A percentile compares a stretch with the other conserved stretches of the same genome.
Conservation (phyloP, 495 filamentous ascomycete species). For the Poronia punctata region DNA sequence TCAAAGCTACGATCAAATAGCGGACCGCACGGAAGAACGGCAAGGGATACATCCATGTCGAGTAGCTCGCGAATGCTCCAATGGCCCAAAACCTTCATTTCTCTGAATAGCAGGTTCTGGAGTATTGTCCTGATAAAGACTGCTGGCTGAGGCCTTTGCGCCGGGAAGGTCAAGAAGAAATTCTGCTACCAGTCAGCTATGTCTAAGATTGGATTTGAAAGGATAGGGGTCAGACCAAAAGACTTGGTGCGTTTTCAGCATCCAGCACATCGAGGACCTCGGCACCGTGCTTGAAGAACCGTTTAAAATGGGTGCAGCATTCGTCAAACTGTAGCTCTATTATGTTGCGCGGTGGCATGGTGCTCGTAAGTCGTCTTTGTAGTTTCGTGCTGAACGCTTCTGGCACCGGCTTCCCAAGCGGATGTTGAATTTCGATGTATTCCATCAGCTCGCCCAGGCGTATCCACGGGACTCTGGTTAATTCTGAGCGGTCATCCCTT, state of each 20-base stretch:
- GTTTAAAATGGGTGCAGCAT: conserved; percentile 61
- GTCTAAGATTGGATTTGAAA: neutral
- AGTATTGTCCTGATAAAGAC: conserved; percentile 79
- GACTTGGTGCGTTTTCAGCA: conserved; percentile 59
- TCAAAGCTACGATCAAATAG: conserved; percentile 68
- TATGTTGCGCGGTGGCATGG: conserved; percentile 85
- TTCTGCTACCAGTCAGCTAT: conserved; percentile 35
- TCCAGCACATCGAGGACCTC: conserved; percentile 61
- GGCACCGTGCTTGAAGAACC: conserved; percentile 64
- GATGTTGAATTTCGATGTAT: conserved; percentile 47
- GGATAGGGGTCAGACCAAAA: conserved; percentile 41
- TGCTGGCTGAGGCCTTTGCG: conserved; percentile 72
- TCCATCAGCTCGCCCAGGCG: conserved; percentile 41
- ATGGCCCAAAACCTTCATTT: conserved; percentile 56
- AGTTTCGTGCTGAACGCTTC: conserved; percentile 85
- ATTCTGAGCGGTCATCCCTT: conserved; percentile 33
- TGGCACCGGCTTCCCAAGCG: conserved; percentile 58
- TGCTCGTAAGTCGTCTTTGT: conserved; percentile 82
- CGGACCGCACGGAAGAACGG: conserved; percentile 63
- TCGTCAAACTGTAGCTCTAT: conserved; percentile 66
- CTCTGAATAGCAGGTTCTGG: conserved; percentile 67
- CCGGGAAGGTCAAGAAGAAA: conserved; percentile 63
- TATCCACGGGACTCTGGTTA: conserved; percentile 40
- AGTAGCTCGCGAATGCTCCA: conserved; percentile 66
- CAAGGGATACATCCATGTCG: conserved; percentile 68